Evolutionary conservation across 352 stramenopile genomes (phyloP).

Genomic region (Achlya hypogyna): DNA sequence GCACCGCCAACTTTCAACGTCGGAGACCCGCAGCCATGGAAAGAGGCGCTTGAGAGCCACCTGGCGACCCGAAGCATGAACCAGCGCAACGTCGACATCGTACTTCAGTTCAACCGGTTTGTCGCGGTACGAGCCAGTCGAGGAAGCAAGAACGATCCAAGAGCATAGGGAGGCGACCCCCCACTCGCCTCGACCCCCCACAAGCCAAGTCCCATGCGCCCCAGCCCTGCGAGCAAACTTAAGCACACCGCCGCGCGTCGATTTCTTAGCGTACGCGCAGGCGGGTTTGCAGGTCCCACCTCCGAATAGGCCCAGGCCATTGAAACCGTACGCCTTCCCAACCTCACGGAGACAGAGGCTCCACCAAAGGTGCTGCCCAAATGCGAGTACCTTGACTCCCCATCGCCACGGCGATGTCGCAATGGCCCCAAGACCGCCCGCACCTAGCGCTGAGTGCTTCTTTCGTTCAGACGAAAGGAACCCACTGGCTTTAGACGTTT

Average conservation of each 20-base stretch:
- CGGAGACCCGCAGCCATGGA: background rate
- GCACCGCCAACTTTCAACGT: background rate
- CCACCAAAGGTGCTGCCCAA: background rate
- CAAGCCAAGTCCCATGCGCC: too few relatives aligned
- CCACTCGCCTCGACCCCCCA: background rate
- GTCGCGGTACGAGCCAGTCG: background rate
- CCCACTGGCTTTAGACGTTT: background rate
- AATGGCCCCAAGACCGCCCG: background rate
- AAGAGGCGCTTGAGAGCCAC: background rate
- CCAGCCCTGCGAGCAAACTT: too few relatives aligned
- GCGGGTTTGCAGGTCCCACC: too few relatives aligned
- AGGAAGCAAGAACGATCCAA: background rate
- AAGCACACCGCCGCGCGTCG: too few relatives aligned
- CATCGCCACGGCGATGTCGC: background rate
- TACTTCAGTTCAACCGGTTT: conserved; percentile 11
- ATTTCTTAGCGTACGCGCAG: too few relatives aligned
- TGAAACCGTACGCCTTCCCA: background rate
- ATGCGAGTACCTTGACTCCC: conserved; percentile 1
- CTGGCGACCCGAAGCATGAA: background rate
- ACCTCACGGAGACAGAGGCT: background rate
- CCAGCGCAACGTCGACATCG: background rate
- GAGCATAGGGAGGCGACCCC: background rate
- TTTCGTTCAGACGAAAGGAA: background rate
- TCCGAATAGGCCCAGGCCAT: conserved; percentile 4
- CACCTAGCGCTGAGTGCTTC: background rate